Evolutionary conservation across 306 rosid species (phyloP).

Genomic region (Astragalus glycyphyllos): DNA sequence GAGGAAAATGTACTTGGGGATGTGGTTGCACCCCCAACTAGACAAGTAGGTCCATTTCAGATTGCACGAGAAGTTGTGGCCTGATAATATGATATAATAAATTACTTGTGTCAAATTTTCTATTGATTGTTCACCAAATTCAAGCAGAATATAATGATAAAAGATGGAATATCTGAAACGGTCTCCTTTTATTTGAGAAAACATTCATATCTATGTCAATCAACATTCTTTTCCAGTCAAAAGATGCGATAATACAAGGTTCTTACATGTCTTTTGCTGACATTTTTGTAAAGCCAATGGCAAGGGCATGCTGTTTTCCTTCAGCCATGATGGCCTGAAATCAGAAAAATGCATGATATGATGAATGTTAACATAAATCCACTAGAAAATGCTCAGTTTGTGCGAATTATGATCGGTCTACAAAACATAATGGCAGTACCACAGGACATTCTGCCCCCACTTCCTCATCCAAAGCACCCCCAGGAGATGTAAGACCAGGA

Average conservation of each 20-base stretch:
- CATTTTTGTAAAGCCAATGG: slow-evolving; percentile 98
- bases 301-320: slow-evolving; percentile 99
- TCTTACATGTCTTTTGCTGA: slow-evolving; percentile 96
- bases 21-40: slow-evolving; percentile 4
- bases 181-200: slow-evolving; percentile 11
- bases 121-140: slow-evolving; percentile 16
- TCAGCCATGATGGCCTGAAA: slow-evolving; percentile 98
- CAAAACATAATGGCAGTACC: slow-evolving; percentile 55
- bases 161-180: neutral
- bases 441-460: slow-evolving; percentile 90
- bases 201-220: slow-evolving; percentile 29
- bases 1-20: slow-evolving; percentile 1
- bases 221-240: slow-evolving; percentile 19
- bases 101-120: slow-evolving; percentile 13
- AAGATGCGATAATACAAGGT: slow-evolving; percentile 24
- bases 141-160: neutral
- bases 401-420: slow-evolving; percentile 23
- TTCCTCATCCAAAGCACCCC: slow-evolving; percentile 86
- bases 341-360: slow-evolving; percentile 40
- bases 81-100: neutral
- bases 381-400: slow-evolving; percentile 18
- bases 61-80: neutral
- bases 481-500: slow-evolving; percentile 98
- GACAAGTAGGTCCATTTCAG: neutral
- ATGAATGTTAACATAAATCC: slow-evolving; percentile 37